Base-by-base conservation (phyloP, 352 stramenopile genomes). In the Pythium brachiatum region DNA sequence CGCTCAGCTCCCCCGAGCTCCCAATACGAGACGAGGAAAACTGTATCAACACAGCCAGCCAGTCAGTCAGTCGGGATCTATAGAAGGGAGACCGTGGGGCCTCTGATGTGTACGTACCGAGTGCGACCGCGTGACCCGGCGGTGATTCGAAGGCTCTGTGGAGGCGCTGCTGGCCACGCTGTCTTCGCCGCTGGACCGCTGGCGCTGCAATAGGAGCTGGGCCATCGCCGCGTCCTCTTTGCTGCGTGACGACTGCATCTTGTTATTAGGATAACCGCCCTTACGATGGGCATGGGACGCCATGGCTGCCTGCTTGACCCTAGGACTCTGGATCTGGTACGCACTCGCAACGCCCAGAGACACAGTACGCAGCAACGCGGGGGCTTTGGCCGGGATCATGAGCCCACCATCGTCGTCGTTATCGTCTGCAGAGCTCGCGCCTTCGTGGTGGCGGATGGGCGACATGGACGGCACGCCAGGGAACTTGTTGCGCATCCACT, bases 101-200 rank as follows among this genome's bases (percentile, higher is more conserved):
- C 34, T n/a, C n/a, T n/a, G n/a, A n/a, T n/a, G n/a, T 26, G 7
- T 27, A 78, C 78, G 53, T 74, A 93, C 83, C 55, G 78, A 85
- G 7, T 76, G 29, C 5, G 79, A 90, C 15, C 68, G 76, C 5
- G 73, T 82, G 11, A 87, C 65, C 20, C 81, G 76, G 2, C 83
- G 83, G 55, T 88, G 72, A 13, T 77, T 82, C 16, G 80, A 61
- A 6, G 76, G 59, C 8, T 83, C 61, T 0, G 83, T 93, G 7
- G 73, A 82, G 8, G 74, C 81, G 31, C 79, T 88, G 53, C 81
- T 90, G 29, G 68, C 56, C n/a, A 92, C 71, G 53, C 83, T 92
- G 6, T 70, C 75, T 15, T 71, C 81, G 4, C 57, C 70, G 18
- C 69, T 71, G 13, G 54, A 52, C 12, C 43, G 20, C 20, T 51